Evolutionary conservation across 371 early-diverging fungal genomes (phyloP).

Genomic region (Mortierella sp.): DNA sequence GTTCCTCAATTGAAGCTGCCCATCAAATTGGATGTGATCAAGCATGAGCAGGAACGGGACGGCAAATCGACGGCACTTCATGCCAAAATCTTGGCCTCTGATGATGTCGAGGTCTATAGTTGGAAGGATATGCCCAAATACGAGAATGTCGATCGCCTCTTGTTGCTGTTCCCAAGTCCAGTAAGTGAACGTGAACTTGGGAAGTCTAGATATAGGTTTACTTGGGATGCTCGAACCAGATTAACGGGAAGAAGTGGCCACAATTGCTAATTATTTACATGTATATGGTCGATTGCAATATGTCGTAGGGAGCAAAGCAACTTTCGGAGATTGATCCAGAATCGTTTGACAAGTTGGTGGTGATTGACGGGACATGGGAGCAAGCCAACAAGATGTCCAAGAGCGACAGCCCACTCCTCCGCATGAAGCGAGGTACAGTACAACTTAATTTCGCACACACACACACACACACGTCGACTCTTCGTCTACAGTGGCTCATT

Average conservation of each 20-base stretch:
- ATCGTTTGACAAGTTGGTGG: constrained; percentile 83
- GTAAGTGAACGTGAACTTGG: constrained; percentile 61
- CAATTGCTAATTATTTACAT: too few relatives aligned
- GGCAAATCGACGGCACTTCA: constrained; percentile 93
- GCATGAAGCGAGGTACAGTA: constrained; percentile 59
- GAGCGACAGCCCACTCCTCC: constrained; percentile 60
- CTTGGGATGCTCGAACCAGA: too few relatives aligned
- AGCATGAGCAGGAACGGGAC: constrained; percentile 83
- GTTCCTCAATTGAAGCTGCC: constrained; percentile 83
- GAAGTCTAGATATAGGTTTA: too few relatives aligned
- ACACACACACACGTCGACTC: not conserved
- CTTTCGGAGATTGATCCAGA: constrained; percentile 72
- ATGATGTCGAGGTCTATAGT: constrained; percentile 74
- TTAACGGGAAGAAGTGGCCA: too few relatives aligned
- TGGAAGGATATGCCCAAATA: constrained; percentile 70
- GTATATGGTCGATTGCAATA: not conserved
- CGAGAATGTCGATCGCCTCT: constrained; percentile 73
- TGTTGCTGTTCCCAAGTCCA: constrained; percentile 92
- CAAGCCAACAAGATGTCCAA: constrained; percentile 86
- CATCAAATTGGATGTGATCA: constrained; percentile 81
- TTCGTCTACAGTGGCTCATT: not conserved
- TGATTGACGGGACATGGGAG: constrained; percentile 95
- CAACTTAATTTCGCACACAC: not conserved
- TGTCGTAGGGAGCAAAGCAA: constrained; percentile 74
- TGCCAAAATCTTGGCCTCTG: constrained; percentile 83